These are phyloP conservation scores for Ophiostoma montium DNA, from an alignment of 2,329 filamentous ascomycete genomes.

Conservation along the genomic window DNA sequence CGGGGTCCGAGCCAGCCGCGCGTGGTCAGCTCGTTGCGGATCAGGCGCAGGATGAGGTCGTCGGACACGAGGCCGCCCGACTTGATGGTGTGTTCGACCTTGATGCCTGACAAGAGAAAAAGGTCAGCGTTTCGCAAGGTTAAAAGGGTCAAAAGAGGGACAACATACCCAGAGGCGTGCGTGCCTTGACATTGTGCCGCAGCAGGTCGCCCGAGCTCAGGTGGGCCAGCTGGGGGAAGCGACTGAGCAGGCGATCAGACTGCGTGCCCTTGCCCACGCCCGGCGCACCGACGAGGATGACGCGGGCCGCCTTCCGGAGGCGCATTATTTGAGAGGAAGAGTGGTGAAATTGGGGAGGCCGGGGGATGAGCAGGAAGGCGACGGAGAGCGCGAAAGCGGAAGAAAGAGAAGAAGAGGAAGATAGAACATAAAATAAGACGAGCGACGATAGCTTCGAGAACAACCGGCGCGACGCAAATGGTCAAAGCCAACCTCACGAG, in stretches of 20 bases:
- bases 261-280: constrained; percentile 96
- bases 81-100: constrained; percentile 81
- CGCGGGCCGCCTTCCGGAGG: constrained; percentile 68
- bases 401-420: neutral
- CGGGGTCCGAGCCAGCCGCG: constrained; percentile 61
- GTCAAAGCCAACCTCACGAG: too few species aligned
- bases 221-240: constrained; percentile 77
- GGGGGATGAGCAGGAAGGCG: too few species aligned
- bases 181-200: constrained; percentile 79
- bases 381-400: too few species aligned
- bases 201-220: constrained; percentile 91
- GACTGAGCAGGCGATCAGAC: constrained; percentile 70
- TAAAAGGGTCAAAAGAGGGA: too few species aligned
- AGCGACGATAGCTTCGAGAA: too few species aligned
- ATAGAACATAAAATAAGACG: neutral
- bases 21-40: constrained; percentile 72
- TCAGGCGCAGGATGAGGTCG: constrained; percentile 79
- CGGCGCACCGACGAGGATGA: constrained; percentile 92
- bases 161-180: constrained; percentile 64
- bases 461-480: too few species aligned
- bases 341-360: neutral
- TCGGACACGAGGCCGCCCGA: constrained; percentile 83
- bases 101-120: constrained; percentile 48
- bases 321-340: constrained; percentile 31
- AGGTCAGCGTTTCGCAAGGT: too few species aligned